Base-by-base conservation (phyloP, 31 red algal genomes). In the Odonthalia washingtoniensis region DNA sequence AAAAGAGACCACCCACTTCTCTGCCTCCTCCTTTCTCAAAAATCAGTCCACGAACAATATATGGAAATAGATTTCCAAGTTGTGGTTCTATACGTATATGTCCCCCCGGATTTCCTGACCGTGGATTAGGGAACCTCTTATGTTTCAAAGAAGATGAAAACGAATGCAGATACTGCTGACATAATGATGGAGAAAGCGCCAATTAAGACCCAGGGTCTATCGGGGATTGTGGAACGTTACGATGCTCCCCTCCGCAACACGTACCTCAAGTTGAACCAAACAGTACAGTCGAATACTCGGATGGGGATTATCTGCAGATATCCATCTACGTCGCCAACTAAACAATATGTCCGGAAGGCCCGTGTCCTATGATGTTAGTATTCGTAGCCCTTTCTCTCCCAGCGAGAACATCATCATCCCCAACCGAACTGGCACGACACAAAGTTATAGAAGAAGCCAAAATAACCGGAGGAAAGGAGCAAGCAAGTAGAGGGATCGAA, bases 281-380 rank as follows among this genome's bases (percentile, higher is more conserved):
- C n/a, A n/a, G n/a, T n/a, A n/a, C n/a, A n/a, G n/a, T n/a, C n/a
- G n/a, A n/a, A n/a, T n/a, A n/a, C n/a, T n/a, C n/a, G n/a, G n/a
- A n/a, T n/a, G n/a, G n/a, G n/a, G n/a, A n/a, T n/a, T n/a, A n/a
- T n/a, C n/a, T n/a, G n/a, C n/a, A 82, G 31, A 41, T 69, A 28
- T 57, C 78, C 46, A 69, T 85, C 0, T 74, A 41, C 18, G 60
- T 37, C 16, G 66, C 74, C 1, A 72, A 73, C 43, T 41, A 74
- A 43, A 85, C 66, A 21, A 52, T 85, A 32, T 39, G 84, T 62
- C 84, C 72, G 0, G 84, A 77, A 46, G 84, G 84, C 9, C 74
- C 67, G 5, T 76, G 46, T 53, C 84, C 84, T n/a, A 87, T 49
- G 5, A 26, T 87, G 16, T 30, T 78, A 0, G 84, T 87, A 28